These are phyloP conservation scores for Pestalotiopsis sp. DNA, from an alignment of 2,329 filamentous ascomycete genomes.

Conservation along the genomic window DNA sequence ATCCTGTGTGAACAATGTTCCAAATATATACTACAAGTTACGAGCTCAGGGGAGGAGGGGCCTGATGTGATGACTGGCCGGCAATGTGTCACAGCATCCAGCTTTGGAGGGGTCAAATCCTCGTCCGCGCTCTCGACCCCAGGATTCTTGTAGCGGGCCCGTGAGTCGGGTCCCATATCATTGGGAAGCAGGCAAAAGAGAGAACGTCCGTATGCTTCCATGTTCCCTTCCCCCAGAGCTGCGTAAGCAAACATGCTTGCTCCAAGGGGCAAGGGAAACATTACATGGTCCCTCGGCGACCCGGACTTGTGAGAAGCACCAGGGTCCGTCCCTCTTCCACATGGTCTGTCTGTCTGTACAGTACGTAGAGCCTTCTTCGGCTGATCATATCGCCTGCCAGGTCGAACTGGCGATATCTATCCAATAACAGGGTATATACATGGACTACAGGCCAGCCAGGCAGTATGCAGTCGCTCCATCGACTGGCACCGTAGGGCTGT, in stretches of 20 bases:
- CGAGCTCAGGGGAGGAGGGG: not conserved
- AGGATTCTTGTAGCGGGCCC: not conserved
- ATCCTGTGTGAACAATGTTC: not conserved
- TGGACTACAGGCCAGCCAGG: no score
- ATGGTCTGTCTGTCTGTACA: not conserved
- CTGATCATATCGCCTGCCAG: slow-evolving; percentile 3
- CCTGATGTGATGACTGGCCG: not conserved
- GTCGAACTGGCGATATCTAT: not conserved
- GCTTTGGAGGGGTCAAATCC: not conserved
- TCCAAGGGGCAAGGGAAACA: not conserved
- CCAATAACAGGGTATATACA: not conserved
- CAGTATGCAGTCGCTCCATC: no score
- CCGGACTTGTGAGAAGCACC: no score
- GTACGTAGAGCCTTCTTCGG: not conserved
- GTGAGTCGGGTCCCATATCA: no score
- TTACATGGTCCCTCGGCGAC: not conserved
- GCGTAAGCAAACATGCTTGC: not conserved
- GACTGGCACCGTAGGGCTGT: slow-evolving; percentile 7
- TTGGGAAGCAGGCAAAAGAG: not conserved
- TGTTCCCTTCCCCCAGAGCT: not conserved
- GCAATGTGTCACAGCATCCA: not conserved
- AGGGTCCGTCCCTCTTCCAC: not conserved
- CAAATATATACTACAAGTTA: not conserved
- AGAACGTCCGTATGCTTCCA: not conserved
- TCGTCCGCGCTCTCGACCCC: not conserved